These are phyloP conservation scores for Candida sithepensis DNA, from an alignment of 805 yeast species.

Conservation along the genomic window DNA sequence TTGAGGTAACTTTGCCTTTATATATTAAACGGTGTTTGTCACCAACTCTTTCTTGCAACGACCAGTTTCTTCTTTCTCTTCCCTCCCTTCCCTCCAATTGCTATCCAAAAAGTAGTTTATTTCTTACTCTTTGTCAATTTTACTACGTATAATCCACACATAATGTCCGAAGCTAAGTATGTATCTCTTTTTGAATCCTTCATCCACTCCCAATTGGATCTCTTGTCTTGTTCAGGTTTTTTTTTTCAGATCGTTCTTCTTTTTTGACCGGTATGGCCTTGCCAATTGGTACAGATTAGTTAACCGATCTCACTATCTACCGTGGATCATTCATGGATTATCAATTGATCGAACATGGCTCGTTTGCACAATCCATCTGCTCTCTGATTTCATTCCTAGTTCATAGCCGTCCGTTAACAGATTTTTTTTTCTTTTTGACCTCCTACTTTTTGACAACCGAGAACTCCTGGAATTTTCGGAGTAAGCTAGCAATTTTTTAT, in stretches of 20 bases:
- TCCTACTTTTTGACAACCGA: not conserved
- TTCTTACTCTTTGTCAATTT: not conserved
- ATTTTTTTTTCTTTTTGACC: not conserved
- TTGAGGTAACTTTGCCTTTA: not conserved
- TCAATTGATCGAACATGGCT: too few relatives aligned
- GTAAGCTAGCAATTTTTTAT: too few relatives aligned
- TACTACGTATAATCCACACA: not conserved
- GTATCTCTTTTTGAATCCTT: slow-evolving; percentile 1
- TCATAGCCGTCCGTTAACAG: too few relatives aligned
- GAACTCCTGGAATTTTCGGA: not conserved
- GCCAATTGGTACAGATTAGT: too few relatives aligned
- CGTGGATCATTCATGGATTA: too few relatives aligned
- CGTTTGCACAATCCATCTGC: too few relatives aligned
- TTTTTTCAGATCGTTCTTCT: too few relatives aligned
- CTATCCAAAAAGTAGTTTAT: not conserved
- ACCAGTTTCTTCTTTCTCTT: not conserved
- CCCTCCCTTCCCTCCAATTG: not conserved
- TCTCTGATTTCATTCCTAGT: too few relatives aligned
- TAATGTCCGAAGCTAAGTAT: slow-evolving; percentile 11
- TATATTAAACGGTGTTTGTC: not conserved
- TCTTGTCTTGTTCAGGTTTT: too few relatives aligned
- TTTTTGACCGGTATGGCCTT: too few relatives aligned
- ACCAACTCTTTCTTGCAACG: not conserved
- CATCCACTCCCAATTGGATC: not conserved
- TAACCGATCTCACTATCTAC: too few relatives aligned